Evolutionary conservation across 2,329 filamentous ascomycete genomes (phyloP).

Genomic region (Aspergillus fumigatus): DNA sequence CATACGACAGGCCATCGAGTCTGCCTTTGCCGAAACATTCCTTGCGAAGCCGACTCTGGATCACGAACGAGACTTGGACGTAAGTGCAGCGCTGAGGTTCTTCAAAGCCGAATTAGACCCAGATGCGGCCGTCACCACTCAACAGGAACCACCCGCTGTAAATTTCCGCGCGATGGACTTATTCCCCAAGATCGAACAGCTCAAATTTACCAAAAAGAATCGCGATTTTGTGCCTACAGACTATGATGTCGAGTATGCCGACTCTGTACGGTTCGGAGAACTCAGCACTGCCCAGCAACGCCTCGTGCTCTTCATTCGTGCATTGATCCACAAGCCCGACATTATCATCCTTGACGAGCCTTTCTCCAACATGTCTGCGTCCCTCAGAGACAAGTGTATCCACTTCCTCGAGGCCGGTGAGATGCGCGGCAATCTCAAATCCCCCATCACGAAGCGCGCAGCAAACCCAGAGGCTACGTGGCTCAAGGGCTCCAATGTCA

Average conservation of each 20-base stretch:
- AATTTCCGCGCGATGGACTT: neutral
- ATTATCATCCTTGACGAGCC: slow-evolving; percentile 83
- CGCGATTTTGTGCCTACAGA: slow-evolving; percentile 13
- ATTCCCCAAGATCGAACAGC: slow-evolving; percentile 18
- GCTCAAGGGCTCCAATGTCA: slow-evolving; percentile 8
- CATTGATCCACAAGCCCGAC: slow-evolving; percentile 74
- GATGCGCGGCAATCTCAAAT: slow-evolving; percentile 37
- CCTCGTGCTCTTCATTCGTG: slow-evolving; percentile 76
- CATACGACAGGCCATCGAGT: slow-evolving; percentile 71
- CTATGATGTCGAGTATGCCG: slow-evolving; percentile 59
- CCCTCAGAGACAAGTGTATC: slow-evolving; percentile 79
- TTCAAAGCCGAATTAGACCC: slow-evolving; percentile 77
- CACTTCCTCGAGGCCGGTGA: slow-evolving; percentile 69
- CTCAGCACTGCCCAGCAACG: slow-evolving; percentile 56
- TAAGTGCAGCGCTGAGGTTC: slow-evolving; percentile 68
- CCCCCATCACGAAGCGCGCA: slow-evolving; percentile 12
- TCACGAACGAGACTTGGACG: slow-evolving; percentile 50
- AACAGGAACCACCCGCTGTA: slow-evolving; percentile 12
- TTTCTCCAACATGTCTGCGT: slow-evolving; percentile 78
- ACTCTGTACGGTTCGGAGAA: slow-evolving; percentile 70
- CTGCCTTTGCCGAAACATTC: slow-evolving; percentile 88
- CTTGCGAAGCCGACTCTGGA: slow-evolving; percentile 64
- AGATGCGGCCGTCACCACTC: slow-evolving; percentile 16
- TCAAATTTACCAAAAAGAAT: neutral
- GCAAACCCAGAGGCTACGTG: slow-evolving; percentile 4